phyloP scores from a whole-genome alignment of 148 eudicot species.

The Silene latifolia region DNA sequence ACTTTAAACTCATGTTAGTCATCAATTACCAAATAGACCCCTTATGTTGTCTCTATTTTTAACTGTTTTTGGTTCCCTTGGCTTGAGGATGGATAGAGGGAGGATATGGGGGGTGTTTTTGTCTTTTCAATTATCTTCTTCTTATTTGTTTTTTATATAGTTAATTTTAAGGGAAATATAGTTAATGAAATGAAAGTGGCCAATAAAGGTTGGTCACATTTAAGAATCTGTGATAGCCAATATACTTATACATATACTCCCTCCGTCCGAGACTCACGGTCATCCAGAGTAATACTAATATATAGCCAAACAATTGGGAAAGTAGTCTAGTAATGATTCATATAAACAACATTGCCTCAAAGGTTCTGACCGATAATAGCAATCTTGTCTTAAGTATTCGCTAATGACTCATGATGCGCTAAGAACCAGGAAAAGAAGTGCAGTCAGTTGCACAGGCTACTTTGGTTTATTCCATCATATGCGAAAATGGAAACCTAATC shows the following conservation, averaged over 20 bases:
- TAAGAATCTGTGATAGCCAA: neutral
- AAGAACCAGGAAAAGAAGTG: no score
- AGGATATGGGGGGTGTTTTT: neutral
- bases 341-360: no score
- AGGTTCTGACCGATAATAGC: no score
- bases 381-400: no score
- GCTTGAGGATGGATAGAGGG: neutral
- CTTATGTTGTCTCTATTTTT: neutral
- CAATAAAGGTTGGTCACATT: neutral
- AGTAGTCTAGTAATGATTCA: no score
- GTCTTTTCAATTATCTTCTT: neutral
- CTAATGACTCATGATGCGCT: no score
- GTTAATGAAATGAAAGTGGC: neutral
- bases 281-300: no score
- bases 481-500: neutral
- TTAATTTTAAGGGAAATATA: neutral
- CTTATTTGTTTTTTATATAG: slow-evolving; percentile 7
- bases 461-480: no score
- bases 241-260: no score
- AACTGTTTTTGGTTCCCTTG: neutral
- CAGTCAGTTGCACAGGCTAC: no score
- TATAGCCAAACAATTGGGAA: no score
- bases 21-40: neutral
- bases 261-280: no score
- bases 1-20: slow-evolving; percentile 13